phyloP scores from a whole-genome alignment of 2,329 filamentous ascomycete genomes.

The Orbilia blumenaviensis region DNA sequence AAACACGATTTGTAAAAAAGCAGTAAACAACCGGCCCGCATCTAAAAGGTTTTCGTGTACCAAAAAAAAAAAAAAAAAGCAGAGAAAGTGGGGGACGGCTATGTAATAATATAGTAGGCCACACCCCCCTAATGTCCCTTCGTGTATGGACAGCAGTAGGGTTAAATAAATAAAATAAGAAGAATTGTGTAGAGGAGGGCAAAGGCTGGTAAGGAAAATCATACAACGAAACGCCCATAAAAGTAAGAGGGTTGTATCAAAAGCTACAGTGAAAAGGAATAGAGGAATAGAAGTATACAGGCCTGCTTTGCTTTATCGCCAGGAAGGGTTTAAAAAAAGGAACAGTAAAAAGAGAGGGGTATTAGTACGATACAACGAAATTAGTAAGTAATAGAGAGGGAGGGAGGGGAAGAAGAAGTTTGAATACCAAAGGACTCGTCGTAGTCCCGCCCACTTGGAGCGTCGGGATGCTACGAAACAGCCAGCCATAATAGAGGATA shows the following conservation, averaged over 20 bases:
- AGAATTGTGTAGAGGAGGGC: neutral
- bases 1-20: neutral
- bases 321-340: slow-evolving; percentile 21
- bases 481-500: neutral
- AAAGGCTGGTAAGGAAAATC: slow-evolving; percentile 25
- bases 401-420: neutral
- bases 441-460: neutral
- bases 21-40: slow-evolving; percentile 5
- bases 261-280: neutral
- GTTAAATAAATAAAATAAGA: no score
- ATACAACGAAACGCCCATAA: slow-evolving; percentile 30
- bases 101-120: slow-evolving; percentile 18
- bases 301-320: slow-evolving; percentile 13
- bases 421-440: slow-evolving; percentile 10
- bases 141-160: slow-evolving; percentile 7
- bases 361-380: slow-evolving; percentile 21
- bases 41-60: slow-evolving; percentile 17
- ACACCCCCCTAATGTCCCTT: neutral
- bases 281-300: slow-evolving; percentile 15
- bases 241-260: slow-evolving; percentile 25
- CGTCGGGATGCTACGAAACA: neutral
- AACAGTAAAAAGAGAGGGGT: slow-evolving; percentile 6
- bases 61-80: neutral
- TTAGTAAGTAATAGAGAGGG: slow-evolving; percentile 26
- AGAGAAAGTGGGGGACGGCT: neutral